These are phyloP conservation scores for Basipetospora sp. DNA, from an alignment of 2,329 filamentous ascomycete species.

Conservation along the genomic window DNA sequence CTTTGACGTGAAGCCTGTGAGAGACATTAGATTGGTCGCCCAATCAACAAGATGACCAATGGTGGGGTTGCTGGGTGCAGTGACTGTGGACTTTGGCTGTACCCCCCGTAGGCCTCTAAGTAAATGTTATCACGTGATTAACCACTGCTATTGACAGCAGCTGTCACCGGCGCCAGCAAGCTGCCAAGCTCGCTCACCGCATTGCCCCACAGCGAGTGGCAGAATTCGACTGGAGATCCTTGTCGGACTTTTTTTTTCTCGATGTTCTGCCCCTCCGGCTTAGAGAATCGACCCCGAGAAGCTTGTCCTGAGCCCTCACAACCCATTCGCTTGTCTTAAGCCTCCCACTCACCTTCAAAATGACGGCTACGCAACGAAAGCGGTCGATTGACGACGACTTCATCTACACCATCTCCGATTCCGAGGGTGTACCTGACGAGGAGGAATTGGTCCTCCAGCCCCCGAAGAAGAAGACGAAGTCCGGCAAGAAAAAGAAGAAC, in stretches of 20 bases:
- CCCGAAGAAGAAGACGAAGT: constrained; percentile 30
- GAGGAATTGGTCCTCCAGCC: constrained; percentile 38
- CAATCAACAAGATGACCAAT: constrained; percentile 5
- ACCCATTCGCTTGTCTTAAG: no score
- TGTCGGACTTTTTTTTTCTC: neutral
- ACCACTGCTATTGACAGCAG: no score
- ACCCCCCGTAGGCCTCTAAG: no score
- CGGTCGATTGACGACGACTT: constrained; percentile 41
- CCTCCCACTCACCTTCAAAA: constrained; percentile 14
- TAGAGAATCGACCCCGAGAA: no score
- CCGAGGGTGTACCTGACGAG: constrained; percentile 37
- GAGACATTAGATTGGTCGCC: constrained; percentile 1
- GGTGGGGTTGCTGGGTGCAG: constrained; percentile 4
- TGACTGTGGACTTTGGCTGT: no score
- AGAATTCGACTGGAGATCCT: constrained; percentile 2
- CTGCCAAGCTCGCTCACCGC: neutral
- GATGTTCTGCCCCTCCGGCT: constrained; percentile 1
- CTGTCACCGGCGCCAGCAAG: no score
- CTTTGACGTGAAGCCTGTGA: neutral
- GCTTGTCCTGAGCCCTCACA: no score
- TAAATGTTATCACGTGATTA: no score
- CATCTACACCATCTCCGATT: constrained; percentile 44
- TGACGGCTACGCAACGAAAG: constrained; percentile 35
- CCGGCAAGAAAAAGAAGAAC: constrained; percentile 14
- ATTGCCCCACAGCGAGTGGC: neutral